A percentile compares a stretch with the other conserved stretches of the same genome.
phyloP scores from a whole-genome alignment of 2,329 filamentous ascomycete species.

The Hymenotorrendiella dingleyae region DNA sequence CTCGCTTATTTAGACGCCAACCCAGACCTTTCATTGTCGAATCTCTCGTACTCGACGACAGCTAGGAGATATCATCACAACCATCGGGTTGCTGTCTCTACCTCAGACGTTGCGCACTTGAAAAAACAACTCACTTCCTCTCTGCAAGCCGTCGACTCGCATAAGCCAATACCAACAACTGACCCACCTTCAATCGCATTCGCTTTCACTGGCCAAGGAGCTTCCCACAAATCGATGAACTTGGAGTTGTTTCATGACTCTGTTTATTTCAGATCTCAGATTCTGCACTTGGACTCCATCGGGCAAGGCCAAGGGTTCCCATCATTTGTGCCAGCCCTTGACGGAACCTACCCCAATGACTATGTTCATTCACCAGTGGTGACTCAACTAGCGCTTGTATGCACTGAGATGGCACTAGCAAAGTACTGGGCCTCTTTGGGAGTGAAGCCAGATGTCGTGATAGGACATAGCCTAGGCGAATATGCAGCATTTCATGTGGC shows the following conservation, averaged over 20 bases:
- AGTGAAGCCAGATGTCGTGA: constrained; percentile 45
- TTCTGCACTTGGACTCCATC: background rate
- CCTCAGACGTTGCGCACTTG: too few species aligned
- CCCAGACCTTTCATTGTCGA: constrained; percentile 1
- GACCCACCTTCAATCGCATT: background rate
- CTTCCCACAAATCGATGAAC: constrained; percentile 37
- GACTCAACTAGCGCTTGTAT: constrained; percentile 46
- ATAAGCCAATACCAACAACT: background rate
- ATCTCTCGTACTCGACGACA: constrained; percentile 14
- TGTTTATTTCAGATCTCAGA: constrained; percentile 31
- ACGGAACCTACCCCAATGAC: background rate
- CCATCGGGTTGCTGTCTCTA: background rate
- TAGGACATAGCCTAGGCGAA: constrained; percentile 63
- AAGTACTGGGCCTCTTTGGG: constrained; percentile 50
- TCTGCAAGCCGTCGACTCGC: background rate
- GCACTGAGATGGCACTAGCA: constrained; percentile 49
- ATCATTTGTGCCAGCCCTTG: constrained; percentile 32
- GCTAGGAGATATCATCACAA: constrained; percentile 32
- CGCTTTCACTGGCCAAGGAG: constrained; percentile 9
- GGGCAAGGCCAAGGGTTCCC: constrained; percentile 4
- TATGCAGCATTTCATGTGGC: constrained; percentile 66
- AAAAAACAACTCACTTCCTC: background rate
- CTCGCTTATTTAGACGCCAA: constrained; percentile 1
- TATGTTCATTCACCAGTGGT: constrained; percentile 29
- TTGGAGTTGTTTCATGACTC: constrained; percentile 43